Percentiles rank a stretch among this genome's conserved stretches.
Evolutionary conservation across 164 flowering plant species (phyloP).

Genomic region (Saururus chinensis): DNA sequence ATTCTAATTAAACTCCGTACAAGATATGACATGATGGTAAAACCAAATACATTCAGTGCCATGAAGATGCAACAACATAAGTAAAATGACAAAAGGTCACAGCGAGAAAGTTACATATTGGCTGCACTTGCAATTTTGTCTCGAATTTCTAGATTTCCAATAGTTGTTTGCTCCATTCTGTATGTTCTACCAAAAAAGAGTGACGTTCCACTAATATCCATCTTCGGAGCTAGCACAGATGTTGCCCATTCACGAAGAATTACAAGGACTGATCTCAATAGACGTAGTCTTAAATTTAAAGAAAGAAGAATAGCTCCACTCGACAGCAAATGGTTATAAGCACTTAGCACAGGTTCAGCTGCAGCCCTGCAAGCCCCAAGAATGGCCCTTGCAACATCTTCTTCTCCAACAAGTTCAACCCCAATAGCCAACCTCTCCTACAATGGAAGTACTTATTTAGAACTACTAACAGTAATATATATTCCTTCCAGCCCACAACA

Average conservation of each 20-base stretch:
- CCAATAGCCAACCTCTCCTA: conserved; percentile 73
- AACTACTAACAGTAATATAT: no score
- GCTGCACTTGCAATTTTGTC: conserved; percentile 90
- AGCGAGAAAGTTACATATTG: conserved; percentile 50
- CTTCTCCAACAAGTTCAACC: conserved; percentile 75
- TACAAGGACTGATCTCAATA: conserved; percentile 73
- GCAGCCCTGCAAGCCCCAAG: conserved; percentile 92
- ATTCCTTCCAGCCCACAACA: no score
- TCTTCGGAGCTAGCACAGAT: conserved; percentile 59
- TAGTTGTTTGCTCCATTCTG: conserved; percentile 37
- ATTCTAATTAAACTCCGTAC: no score
- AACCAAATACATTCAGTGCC: no score
- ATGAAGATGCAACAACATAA: not conserved
- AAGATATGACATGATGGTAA: no score
- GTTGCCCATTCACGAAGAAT: conserved; percentile 94
- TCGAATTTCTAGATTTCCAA: conserved; percentile 60
- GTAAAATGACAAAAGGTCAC: not conserved
- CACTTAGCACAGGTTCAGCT: conserved; percentile 70
- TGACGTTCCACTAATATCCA: conserved; percentile 78
- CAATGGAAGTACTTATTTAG: conserved; percentile 5
- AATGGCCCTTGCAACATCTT: conserved; percentile 90
- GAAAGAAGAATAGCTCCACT: conserved; percentile 79
- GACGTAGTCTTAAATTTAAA: conserved; percentile 61
- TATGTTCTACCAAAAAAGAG: conserved; percentile 48
- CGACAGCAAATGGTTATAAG: conserved; percentile 76